Percentiles rank a stretch among this genome's conserved stretches.
These are phyloP conservation scores for Pseudevernia furfuracea DNA, from an alignment of 495 filamentous ascomycete genomes.

Conservation along the genomic window DNA sequence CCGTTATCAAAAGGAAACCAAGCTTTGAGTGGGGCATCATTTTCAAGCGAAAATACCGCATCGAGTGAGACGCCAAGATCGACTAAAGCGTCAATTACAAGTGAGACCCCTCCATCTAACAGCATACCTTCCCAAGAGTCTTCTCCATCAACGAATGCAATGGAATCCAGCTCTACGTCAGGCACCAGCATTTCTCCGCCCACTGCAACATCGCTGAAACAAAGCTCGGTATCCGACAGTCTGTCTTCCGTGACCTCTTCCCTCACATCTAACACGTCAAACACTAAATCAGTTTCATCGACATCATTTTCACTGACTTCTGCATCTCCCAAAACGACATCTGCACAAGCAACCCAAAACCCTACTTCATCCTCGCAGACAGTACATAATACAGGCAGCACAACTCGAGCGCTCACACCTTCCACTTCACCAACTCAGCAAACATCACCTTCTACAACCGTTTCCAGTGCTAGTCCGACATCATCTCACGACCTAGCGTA, in stretches of 20 bases:
- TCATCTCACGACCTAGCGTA: not conserved
- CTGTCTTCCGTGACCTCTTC: not conserved
- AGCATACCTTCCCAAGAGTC: not conserved
- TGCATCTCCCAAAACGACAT: not conserved
- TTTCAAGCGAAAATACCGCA: not conserved
- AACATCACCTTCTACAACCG: not conserved
- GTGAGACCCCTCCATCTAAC: not conserved
- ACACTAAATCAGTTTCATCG: not conserved
- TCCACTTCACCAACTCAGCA: not conserved
- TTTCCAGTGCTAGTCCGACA: not conserved
- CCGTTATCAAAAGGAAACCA: too few relatives aligned
- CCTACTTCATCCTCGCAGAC: not conserved
- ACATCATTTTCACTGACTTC: not conserved
- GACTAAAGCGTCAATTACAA: not conserved
- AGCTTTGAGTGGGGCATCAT: too few relatives aligned
- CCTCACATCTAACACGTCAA: not conserved
- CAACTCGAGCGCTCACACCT: not conserved
- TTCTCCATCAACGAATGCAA: not conserved
- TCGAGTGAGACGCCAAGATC: not conserved
- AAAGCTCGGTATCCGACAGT: not conserved
- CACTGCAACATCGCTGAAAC: not conserved
- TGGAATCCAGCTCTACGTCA: not conserved
- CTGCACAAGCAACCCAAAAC: not conserved
- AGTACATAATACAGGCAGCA: not conserved
- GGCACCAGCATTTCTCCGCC: not conserved